Base-by-base conservation (phyloP, 805 yeast species). In the Priceomyces medius region DNA sequence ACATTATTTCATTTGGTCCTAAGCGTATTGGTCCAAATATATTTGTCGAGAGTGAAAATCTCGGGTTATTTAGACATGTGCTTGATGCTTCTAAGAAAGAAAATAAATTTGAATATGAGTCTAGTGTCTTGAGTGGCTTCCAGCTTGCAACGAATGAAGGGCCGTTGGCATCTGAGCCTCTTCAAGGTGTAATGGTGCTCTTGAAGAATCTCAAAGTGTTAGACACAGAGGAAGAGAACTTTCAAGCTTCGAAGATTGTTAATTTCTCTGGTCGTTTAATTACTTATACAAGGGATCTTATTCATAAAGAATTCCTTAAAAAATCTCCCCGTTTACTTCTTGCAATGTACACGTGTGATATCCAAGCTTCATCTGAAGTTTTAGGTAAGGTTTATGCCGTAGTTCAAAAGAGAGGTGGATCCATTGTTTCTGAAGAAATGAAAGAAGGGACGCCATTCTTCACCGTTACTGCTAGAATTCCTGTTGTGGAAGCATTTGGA, bases 371-470 rank as follows among this genome's bases (percentile, higher is more conserved):
- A 2, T 80, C 96, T 0, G 99, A 93, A 48, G 97, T 88, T 0
- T 70, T 93, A 39, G 99, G 99, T 32, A 88, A 87, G 58, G 98
- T 93, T 0, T 93, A 93, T 58, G 93, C 89, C 0, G 98, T 91
- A 14, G 88, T 93, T 18, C 96, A 95, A 49, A 80, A 80, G 54
- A 76, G 97, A 54, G 83, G 86, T 29, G 99, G 99, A 20, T 68
- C 77, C 38, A 86, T 93, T 42, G 76, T 84, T 2, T 79, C 89
- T 3, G 99, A 93, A 63, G 99, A 93, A 59, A 81, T 93, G 88
- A 90, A 93, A 56, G 99, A 93, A 59, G 99, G 99, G 7, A 93
- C 99, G 0, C 97, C 98, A 16, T 89, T 91, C 54, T 93, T 93
- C 72, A 86, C 86, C 20, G 80, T 93, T 42, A 80, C 76, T 14